phyloP scores from a whole-genome alignment of 2,329 filamentous ascomycete genomes.

The Epichloe aotearoae region DNA sequence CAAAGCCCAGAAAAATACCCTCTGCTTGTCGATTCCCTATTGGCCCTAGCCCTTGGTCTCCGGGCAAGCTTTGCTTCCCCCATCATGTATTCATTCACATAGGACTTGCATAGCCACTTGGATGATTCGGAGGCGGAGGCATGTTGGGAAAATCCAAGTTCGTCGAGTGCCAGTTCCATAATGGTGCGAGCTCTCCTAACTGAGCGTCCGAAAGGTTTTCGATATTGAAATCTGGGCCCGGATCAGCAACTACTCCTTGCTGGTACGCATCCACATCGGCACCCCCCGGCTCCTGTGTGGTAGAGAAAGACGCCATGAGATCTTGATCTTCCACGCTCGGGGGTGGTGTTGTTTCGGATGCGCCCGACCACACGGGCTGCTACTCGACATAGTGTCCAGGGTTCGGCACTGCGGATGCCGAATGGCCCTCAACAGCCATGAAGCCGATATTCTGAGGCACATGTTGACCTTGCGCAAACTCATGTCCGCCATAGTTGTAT shows the following conservation, averaged over 20 bases:
- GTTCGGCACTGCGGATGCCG: not conserved
- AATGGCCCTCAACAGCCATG: not conserved
- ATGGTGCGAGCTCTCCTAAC: constrained; percentile 12
- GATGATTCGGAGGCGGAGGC: not conserved
- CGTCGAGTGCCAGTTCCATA: constrained; percentile 13
- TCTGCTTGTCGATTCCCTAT: too few relatives aligned
- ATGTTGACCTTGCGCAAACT: not conserved
- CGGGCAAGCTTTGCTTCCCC: too few relatives aligned
- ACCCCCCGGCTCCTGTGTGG: not conserved
- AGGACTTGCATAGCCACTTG: not conserved
- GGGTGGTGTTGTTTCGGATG: not conserved
- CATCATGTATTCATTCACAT: not conserved
- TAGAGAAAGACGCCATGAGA: constrained; percentile 1
- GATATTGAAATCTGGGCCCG: constrained; percentile 8
- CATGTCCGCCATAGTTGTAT: not conserved
- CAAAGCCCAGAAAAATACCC: too few relatives aligned
- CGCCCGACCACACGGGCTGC: not conserved
- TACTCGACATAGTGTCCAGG: not conserved
- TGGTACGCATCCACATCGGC: not conserved
- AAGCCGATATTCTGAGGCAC: not conserved
- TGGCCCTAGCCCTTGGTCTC: not conserved
- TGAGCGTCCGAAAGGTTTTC: constrained; percentile 12
- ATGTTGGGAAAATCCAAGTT: constrained; percentile 9
- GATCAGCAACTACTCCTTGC: not conserved
- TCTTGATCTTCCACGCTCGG: not conserved